Evolutionary conservation across 1,284 basidiomycete species (phyloP), one percentile per base, ranked within the genome.

Genomic region (Ustilago bromivora): DNA sequence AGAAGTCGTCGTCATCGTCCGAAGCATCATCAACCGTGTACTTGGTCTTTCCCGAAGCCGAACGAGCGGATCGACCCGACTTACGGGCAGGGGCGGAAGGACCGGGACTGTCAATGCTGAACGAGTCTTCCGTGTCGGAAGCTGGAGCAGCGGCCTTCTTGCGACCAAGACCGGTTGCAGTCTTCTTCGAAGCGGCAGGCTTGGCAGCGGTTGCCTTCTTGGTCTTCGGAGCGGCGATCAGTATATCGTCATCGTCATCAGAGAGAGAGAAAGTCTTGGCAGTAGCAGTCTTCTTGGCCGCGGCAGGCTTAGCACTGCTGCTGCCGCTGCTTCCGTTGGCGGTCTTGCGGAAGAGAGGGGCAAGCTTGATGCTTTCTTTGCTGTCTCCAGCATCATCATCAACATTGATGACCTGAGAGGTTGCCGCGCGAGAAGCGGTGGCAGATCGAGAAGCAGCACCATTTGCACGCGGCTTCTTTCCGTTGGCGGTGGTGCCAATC

Each of bases 161-260:
- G 52, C 71, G 66, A 19, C 56, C 66, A 3, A 62, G 55, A 35
- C 60, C 58, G 10, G 64, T 38, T 9, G 54, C 60, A 11, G 57
- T 53, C 61, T 70, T 77, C 66, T 77, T 77, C 19, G 36, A 38
- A 10, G 67, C 71, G 19, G 64, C 66, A 28, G 63, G 56, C 55
- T 68, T 72, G 59, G 66, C 57, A n/a, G 61, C 64, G 19, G 49
- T 34, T 3, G 56, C 40, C 65, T 68, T 60, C 63, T 71, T 75
- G 35, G 65, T 32, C 58, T 73, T 68, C 49, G 77, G 61, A 12
- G 76, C 57, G 4, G 71, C 15, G 10, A 71, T 49, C 13, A 69
- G 49, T 43, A 51, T 32, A 28, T 82, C 78, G 7, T 79, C 71
- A 7, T 82, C 76, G 53, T 60, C 69, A 35, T 77, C 78, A n/a